Percentiles rank a stretch among this genome's conserved stretches.
phyloP scores from a whole-genome alignment of 306 rosid species.

The Arachis stenosperma region DNA sequence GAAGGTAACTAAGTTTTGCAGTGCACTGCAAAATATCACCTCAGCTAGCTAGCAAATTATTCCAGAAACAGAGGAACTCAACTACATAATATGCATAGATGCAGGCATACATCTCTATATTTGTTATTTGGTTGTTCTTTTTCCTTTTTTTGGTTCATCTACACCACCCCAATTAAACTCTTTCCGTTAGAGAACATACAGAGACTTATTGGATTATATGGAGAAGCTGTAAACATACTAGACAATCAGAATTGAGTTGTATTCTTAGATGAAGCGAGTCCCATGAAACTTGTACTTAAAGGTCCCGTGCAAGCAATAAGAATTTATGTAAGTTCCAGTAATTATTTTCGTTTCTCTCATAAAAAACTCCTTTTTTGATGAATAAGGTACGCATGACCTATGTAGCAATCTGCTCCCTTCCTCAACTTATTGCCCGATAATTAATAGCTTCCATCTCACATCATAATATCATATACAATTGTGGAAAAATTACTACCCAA shows the following conservation, averaged over 20 bases:
- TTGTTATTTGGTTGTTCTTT: too few relatives aligned
- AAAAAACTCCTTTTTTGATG: background rate
- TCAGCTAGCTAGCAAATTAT: constrained; percentile 10
- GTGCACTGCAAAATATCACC: background rate
- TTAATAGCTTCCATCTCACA: constrained; percentile 28
- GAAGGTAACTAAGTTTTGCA: constrained; percentile 16
- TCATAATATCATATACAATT: background rate
- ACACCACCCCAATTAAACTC: background rate
- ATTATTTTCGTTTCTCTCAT: background rate
- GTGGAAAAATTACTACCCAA: constrained; percentile 8
- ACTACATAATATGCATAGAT: constrained; percentile 15
- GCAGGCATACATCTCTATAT: background rate
- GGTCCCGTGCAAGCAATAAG: too few relatives aligned
- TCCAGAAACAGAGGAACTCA: constrained; percentile 21
- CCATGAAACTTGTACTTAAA: background rate
- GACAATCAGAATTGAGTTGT: too few relatives aligned
- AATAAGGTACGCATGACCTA: constrained; percentile 14
- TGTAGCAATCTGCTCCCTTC: background rate
- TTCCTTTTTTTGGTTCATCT: background rate
- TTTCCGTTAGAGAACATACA: constrained; percentile 11
- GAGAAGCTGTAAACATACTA: too few relatives aligned
- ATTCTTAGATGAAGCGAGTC: too few relatives aligned
- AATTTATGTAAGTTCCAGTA: too few relatives aligned
- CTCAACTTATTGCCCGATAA: constrained; percentile 4
- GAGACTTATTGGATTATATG: background rate